Evolutionary conservation across 1,284 basidiomycete species (phyloP), one percentile per base, ranked within the genome.

Genomic region (Sporisorium scitamineum): DNA sequence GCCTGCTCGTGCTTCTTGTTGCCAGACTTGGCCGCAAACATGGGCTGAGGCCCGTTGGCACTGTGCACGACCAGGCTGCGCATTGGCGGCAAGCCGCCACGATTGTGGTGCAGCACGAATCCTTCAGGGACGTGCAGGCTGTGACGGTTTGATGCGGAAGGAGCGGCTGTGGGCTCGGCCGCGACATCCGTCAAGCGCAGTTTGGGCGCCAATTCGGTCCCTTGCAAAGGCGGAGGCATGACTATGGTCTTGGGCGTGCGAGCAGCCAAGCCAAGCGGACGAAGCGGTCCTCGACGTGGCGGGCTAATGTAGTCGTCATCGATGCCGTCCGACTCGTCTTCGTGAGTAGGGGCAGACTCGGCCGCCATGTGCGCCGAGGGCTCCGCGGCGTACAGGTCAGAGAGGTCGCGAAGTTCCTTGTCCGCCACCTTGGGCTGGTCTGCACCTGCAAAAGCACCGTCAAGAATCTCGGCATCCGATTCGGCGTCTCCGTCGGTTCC

Each of bases 61-160:
- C 77, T 73, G 44, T 70, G 61, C n/a, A 81, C 79, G 27, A 67
- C 65, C 11, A 81, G 50, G 41, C 68, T 67, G 27, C 73, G 70
- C 59, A 80, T 73, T 2, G 79, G 75, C 18, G 80, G 79, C 60
- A 79, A 53, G 14, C 73, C 73, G 16, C 76, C 64, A 18, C 63
- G 70, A 9, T 24, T 63, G 34, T 80, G 50, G 54, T 80, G 80
- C 20, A 82, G 70, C 9, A 82, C 80, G 32, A 82, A 82, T 7
- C 80, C 80, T 13, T 80, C 79, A 10, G 80, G 80, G 3, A 79
- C 80, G 42, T 81, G 74, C 39, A 80, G n/a, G 52, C 66, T 77
- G 53, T 71, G 72, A 14, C 73, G 69, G 34, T 67, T 66, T 0
- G 53, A 26, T 18, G 45, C 47, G n/a, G 41, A 18, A 14, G 61